Evolutionary conservation across 495 filamentous ascomycete species (phyloP), one percentile per base, ranked within the genome.

Genomic region (Tuber umbilicatum): DNA sequence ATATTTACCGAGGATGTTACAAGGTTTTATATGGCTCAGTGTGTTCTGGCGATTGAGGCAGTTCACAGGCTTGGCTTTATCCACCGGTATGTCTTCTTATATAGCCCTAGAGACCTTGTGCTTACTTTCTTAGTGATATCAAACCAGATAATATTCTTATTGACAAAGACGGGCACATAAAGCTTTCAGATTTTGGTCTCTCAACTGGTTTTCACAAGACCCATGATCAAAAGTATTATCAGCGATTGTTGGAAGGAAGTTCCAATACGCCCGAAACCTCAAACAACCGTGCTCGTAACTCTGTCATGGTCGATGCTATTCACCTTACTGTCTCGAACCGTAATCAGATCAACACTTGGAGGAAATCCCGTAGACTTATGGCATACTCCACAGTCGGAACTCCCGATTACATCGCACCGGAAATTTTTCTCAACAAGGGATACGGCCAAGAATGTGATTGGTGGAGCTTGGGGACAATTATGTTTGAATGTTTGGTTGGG

Each of bases 1-100:
- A 97, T 99, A 81, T 99, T 99, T 85, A 96, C 93, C 0, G 94
- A 97, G 82, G 95, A 98, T 75, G 97, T 99, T 79, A 99, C 95
- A 43, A 89, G 96, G 23, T 99, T 99, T 86, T 99, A 99, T 85
- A 98, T 99, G 89, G 95, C 96, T 38, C 94, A 99, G 84, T 94
- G 98, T 81, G 92, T 97, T 35, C 88, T 97, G 84, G 96, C 95
- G 14, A 97, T 99, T 76, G 96, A 99, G 81, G 94, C 95, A 3
- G 95, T 99, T 67, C 95, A 99, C 83, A 96, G 94, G 83, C 88
- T 97, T 78, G 95, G 95, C 70, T 99, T 97, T 88, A 96, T 99
- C 81, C 95, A 99, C 85, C 93, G 95, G 94, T 97, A 43, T 42
- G 17, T 60, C 21, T 40, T 55, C 35, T 60, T 39, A 73, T 39